A percentile compares a stretch with the other conserved stretches of the same genome.
Evolutionary conservation across 805 yeast genomes (phyloP).

Genomic region (Ogataea saltuana): DNA sequence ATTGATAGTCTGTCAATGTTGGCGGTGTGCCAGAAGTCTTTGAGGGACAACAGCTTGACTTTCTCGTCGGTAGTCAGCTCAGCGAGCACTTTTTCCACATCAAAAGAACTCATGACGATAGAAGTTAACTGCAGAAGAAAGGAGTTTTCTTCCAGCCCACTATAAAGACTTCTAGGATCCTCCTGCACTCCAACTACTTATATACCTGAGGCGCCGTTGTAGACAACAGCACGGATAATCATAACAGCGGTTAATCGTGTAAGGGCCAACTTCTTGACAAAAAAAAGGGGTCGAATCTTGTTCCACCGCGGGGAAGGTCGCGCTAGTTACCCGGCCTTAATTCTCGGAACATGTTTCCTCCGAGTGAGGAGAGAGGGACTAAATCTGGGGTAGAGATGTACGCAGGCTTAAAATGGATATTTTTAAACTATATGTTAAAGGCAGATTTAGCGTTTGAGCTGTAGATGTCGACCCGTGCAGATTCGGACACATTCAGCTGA

Average conservation of each 20-base stretch:
- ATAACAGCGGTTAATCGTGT: background rate
- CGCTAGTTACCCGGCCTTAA: background rate
- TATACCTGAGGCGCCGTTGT: background rate
- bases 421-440: background rate
- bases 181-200: too few relatives aligned
- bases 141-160: background rate
- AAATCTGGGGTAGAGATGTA: background rate
- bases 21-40: constrained; percentile 45
- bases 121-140: background rate
- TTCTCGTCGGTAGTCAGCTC: constrained; percentile 35
- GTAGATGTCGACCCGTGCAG: constrained; percentile 1
- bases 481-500: constrained; percentile 1
- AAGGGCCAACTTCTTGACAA: too few relatives aligned
- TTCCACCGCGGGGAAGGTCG: background rate
- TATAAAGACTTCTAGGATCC: too few relatives aligned
- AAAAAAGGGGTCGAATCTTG: too few relatives aligned
- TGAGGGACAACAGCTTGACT: constrained; percentile 31
- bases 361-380: too few relatives aligned
- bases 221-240: background rate
- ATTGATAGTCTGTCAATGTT: constrained; percentile 37
- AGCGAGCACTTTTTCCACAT: constrained; percentile 25
- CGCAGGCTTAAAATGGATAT: background rate
- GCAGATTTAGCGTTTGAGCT: constrained; percentile 6
- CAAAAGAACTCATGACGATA: constrained; percentile 10
- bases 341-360: background rate